These are phyloP conservation scores for Candida neerlandica DNA, from an alignment of 1,139 yeast genomes.

Conservation along the genomic window DNA sequence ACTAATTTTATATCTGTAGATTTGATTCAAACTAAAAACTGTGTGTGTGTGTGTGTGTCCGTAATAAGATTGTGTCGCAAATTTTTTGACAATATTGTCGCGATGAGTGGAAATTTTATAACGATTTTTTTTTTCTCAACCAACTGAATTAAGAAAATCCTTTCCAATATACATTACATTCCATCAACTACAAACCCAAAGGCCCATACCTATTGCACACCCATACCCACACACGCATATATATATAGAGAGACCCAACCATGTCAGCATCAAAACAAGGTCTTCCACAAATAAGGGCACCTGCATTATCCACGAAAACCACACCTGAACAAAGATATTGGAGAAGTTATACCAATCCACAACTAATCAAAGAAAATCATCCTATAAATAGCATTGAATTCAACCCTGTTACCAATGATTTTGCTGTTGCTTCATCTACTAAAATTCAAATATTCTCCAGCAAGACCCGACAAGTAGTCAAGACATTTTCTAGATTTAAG, in stretches of 20 bases:
- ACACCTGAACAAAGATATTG: slow-evolving; percentile 96
- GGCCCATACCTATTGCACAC: too few relatives aligned
- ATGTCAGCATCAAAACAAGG: slow-evolving; percentile 85
- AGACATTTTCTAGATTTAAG: slow-evolving; percentile 88
- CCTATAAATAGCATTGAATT: slow-evolving; percentile 87
- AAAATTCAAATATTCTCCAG: slow-evolving; percentile 91
- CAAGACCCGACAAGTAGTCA: slow-evolving; percentile 85
- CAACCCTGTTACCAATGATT: slow-evolving; percentile 85
- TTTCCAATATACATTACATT: not conserved
- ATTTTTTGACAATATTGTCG: too few relatives aligned
- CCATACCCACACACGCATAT: too few relatives aligned
- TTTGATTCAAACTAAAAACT: too few relatives aligned
- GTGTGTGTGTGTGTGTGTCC: too few relatives aligned
- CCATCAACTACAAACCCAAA: not conserved
- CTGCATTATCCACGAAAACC: slow-evolving; percentile 75
- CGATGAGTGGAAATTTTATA: too few relatives aligned
- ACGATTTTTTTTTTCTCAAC: too few relatives aligned
- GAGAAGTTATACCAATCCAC: slow-evolving; percentile 84
- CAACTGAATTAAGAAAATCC: not conserved
- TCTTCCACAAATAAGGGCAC: slow-evolving; percentile 68
- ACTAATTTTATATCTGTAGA: too few relatives aligned
- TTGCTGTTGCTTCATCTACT: slow-evolving; percentile 91
- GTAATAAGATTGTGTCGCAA: too few relatives aligned
- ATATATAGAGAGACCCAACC: too few relatives aligned
- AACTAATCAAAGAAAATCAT: slow-evolving; percentile 89